A percentile compares a stretch with the other conserved stretches of the same genome.
phyloP scores from a whole-genome alignment of 495 filamentous ascomycete species.

The Copromyces sp. region DNA sequence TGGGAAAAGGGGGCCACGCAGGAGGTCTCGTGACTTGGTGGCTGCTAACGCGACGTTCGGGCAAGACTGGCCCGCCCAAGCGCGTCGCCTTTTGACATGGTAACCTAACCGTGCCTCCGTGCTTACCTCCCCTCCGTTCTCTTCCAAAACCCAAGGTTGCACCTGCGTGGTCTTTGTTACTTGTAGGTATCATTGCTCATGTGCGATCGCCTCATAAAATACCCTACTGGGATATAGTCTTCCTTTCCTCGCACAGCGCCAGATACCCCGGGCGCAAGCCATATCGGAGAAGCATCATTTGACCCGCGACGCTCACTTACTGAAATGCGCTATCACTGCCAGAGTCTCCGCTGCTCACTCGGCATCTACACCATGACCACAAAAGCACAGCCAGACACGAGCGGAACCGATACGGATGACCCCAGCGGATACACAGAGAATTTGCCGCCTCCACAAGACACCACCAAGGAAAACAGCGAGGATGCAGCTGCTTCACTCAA shows the following conservation, averaged over 20 bases:
- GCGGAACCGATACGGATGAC: background rate
- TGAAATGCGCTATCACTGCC: background rate
- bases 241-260: background rate
- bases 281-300: background rate
- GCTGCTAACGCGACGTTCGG: background rate
- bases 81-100: background rate
- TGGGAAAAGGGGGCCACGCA: background rate
- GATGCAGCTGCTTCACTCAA: conserved; percentile 33
- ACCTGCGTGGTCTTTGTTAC: background rate
- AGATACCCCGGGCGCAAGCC: background rate
- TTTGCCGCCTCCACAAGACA: background rate
- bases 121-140: background rate
- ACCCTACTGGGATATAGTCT: background rate
- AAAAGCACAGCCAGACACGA: background rate
- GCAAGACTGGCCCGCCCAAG: background rate
- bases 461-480: background rate
- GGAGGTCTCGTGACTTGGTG: background rate
- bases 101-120: background rate
- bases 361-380: background rate
- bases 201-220: background rate
- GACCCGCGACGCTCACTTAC: background rate
- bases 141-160: background rate
- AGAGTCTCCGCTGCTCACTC: background rate
- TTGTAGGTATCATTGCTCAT: background rate
- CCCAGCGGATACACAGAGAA: background rate